Base-by-base conservation (phyloP, 2,329 filamentous ascomycete genomes). In the Ophiostoma populinum region DNA sequence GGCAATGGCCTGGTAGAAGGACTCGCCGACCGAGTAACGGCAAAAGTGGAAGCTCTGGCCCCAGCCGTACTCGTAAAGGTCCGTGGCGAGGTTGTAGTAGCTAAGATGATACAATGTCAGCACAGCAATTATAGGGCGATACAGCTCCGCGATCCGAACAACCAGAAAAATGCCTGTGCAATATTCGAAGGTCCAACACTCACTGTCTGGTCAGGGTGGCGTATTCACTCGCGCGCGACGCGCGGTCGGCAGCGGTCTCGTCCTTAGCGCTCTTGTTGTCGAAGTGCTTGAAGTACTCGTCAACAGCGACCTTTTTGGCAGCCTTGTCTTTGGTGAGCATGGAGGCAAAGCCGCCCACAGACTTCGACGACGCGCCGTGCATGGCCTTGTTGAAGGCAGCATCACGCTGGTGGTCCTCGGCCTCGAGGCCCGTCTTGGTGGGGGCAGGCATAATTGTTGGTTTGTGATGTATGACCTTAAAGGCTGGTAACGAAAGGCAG, bases 31-130 rank as follows among this genome's bases (percentile, higher is more conserved):
- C 37, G 82, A 80, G 59, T 87, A 94, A 43, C 87, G 83, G 62
- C 82, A 92, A 69, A 98, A 95, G 62, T 98, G 87, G 70, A 98
- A 98, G 33, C 78, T 87, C 51, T 85, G 76, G 42, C 82, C 82
- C 86, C 90, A 98, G 49, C 86, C 90, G 49, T 93, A 90, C 64
- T 95, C 90, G 65, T 93, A 93, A 34, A 93, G 59, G 52, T 93
- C 86, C 46, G 86, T 94, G n/a, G 82, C 85, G 32, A 93, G 72
- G 61, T 94, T 92, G 65, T 94, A 94, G 68, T 94, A 41, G 30
- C 37, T 38, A 12, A 24, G 7, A 7, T 19, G 16, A 24, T 25
- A 33, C 21, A 17, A 13, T 29, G 32, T 18, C 15, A 16, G 7
- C 12, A 17, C 2, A 4, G 13, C 19, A n/a, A n/a, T n/a, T n/a